These are phyloP conservation scores for Verbena officinalis DNA, from an alignment of 257 asterid genomes.

Conservation along the genomic window DNA sequence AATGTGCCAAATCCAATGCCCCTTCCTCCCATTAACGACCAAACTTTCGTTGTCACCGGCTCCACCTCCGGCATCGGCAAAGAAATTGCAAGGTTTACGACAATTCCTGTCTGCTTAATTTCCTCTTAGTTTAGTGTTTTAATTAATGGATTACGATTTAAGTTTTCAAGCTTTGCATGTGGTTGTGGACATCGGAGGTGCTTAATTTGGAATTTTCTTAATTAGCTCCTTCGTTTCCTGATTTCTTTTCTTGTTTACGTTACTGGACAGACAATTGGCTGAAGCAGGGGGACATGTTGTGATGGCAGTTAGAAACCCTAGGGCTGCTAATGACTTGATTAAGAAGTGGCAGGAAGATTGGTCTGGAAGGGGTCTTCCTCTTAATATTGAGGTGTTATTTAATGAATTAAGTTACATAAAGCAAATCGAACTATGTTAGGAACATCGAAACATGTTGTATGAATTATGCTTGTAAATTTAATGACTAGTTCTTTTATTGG, in stretches of 20 bases:
- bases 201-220: conserved; percentile 19
- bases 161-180: conserved; percentile 5
- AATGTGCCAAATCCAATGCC: conserved; percentile 86
- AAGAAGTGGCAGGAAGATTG: conserved; percentile 82
- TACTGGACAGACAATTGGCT: conserved; percentile 70
- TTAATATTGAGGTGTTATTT: conserved; percentile 74
- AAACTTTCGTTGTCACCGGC: conserved; percentile 88
- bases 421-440: conserved; percentile 13
- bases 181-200: neutral
- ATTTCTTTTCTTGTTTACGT: conserved; percentile 20
- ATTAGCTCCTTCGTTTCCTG: conserved; percentile 8
- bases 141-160: conserved; percentile 11
- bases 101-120: neutral
- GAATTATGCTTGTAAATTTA: conserved; percentile 9
- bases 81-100: conserved; percentile 71
- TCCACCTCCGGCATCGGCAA: conserved; percentile 97
- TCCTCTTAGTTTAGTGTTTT: conserved; percentile 4
- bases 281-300: conserved; percentile 94
- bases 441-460: neutral
- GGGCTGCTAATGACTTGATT: conserved; percentile 74
- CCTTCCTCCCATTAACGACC: conserved; percentile 75
- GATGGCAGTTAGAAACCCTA: conserved; percentile 92
- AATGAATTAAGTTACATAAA: neutral
- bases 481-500: conserved; percentile 2
- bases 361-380: conserved; percentile 87